Evolutionary conservation across 495 filamentous ascomycete genomes (phyloP).

Genomic region (Xylaria nigripes): DNA sequence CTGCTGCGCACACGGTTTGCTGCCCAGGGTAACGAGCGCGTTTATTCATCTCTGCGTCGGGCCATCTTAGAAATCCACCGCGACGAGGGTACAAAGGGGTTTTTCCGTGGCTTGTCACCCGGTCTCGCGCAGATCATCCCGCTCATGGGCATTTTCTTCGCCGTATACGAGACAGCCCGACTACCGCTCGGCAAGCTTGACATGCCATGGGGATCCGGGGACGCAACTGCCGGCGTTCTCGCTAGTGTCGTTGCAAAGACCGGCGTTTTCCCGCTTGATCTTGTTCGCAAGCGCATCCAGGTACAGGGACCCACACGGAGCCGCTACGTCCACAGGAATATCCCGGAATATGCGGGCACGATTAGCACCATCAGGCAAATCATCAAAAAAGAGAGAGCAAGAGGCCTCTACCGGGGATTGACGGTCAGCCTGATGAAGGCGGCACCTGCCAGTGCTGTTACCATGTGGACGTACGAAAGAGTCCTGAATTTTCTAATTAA

Average conservation of each 20-base stretch:
- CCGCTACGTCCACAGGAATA: conserved; percentile 76
- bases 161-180: conserved; percentile 69
- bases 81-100: conserved; percentile 67
- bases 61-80: conserved; percentile 64
- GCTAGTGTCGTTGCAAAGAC: conserved; percentile 80
- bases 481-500: conserved; percentile 51
- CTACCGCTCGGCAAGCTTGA: conserved; percentile 43
- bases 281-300: conserved; percentile 87
- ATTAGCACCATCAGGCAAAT: conserved; percentile 57
- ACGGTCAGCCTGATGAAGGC: conserved; percentile 88
- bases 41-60: conserved; percentile 61
- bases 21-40: conserved; percentile 75
- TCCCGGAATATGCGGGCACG: conserved; percentile 73
- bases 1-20: conserved; percentile 91
- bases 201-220: conserved; percentile 65
- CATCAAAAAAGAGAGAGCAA: conserved; percentile 58
- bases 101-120: conserved; percentile 78
- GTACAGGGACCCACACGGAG: conserved; percentile 82
- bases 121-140: conserved; percentile 82
- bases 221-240: conserved; percentile 71
- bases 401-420: conserved; percentile 82
- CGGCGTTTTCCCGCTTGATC: conserved; percentile 85
- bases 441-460: conserved; percentile 88
- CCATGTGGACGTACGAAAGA: conserved; percentile 97
- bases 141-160: conserved; percentile 95